Conservation (phyloP, 2,329 filamentous ascomycete genomes). For the Venturia aucupariae region DNA sequence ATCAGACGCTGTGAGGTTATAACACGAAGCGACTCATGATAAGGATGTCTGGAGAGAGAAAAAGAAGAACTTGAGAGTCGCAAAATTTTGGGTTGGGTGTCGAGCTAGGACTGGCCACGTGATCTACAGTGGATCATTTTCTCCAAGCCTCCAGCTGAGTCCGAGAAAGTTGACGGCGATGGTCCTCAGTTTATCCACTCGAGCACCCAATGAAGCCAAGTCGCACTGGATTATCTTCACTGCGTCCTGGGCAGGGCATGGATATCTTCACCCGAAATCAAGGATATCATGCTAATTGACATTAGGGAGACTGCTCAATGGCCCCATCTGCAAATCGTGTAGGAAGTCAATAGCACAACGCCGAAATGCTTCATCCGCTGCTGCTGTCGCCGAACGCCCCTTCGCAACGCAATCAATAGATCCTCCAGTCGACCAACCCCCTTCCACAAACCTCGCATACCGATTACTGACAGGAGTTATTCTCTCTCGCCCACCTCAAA, state of each 20-base stretch:
- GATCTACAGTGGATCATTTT: background rate
- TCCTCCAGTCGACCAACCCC: conserved; percentile 20
- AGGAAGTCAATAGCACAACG: conserved; percentile 29
- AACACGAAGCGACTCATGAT: conserved; percentile 74
- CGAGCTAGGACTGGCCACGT: background rate
- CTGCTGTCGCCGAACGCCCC: conserved; percentile 25
- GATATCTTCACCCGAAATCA: background rate
- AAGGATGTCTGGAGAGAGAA: conserved; percentile 45
- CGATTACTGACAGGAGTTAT: conserved; percentile 57
- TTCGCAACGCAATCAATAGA: conserved; percentile 4
- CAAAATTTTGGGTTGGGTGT: background rate
- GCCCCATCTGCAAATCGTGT: conserved; percentile 38
- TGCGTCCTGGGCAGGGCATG: background rate
- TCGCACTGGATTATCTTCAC: background rate
- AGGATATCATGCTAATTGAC: conserved; percentile 2
- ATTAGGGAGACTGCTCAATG: conserved; percentile 5
- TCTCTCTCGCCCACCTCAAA: conserved; percentile 76
- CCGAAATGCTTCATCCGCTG: conserved; percentile 28
- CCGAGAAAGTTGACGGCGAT: background rate
- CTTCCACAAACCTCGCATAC: conserved; percentile 35
- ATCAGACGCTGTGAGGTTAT: conserved; percentile 62
- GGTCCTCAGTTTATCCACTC: background rate
- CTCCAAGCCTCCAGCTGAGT: background rate
- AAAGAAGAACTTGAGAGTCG: too few species aligned
- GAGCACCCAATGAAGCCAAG: background rate